Base-by-base conservation (phyloP, 371 early-diverging fungal genomes). In the Rhizopus sp. region DNA sequence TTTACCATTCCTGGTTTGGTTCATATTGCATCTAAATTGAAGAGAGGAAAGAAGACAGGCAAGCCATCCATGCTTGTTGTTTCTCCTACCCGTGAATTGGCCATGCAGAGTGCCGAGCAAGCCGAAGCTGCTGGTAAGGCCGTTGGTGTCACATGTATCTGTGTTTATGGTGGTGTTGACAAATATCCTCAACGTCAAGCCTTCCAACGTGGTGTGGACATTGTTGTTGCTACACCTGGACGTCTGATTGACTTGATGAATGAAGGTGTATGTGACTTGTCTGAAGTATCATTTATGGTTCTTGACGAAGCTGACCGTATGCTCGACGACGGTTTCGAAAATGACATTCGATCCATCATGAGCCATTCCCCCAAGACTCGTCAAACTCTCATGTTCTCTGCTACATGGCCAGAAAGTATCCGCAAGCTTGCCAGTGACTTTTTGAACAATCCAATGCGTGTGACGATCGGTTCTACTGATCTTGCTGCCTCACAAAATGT, bases 271-370 rank as follows among this genome's bases (percentile, higher is more conserved):
- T 81, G 84, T 53, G 82, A 90, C 63, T 66, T 93, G 15, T 76
- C 81, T 34, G 72, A 85, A 31, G 86, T 93, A n/a, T 78, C 83
- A 0, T 93, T 88, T 68, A 68, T 96, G 66, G 94, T 97, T 3
- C 71, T 98, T 51, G 97, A 97, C 70, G 99, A 98, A 76, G 95
- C 95, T 34, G 99, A 98, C 83, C 87, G 94, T 56, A 94, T 96
- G 91, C 73, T 97, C 62, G 96, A 95, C 65, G 81, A 87, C 51
- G 97, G 95, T 56, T 98, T 96, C 73, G 93, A 92, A 53, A 83
- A 90, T 48, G 97, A 92, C 38, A 88, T 99, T 62, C 87, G 91
- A 44, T 82, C 84, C 32, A 94, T 94, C 52, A 77, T 92, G 66
- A 64, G 75, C 37, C 55, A 79, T 60, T 57, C 66, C 16, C 76